These are phyloP conservation scores for Diplodia corticola DNA, from an alignment of 2,329 filamentous ascomycete genomes.

Conservation along the genomic window DNA sequence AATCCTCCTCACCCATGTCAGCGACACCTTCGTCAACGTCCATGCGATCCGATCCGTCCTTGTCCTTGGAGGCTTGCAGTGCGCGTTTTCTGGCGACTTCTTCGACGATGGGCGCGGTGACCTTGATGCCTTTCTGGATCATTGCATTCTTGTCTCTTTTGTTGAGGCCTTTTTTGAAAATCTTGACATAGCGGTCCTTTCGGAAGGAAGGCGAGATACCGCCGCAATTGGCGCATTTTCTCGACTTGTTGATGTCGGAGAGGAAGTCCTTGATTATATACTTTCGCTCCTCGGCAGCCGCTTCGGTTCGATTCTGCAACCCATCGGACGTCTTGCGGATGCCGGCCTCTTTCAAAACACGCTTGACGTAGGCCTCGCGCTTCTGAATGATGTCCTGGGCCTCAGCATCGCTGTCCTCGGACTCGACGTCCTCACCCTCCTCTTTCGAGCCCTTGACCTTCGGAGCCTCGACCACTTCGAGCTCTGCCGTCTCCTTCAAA, in stretches of 20 bases:
- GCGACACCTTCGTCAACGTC: constrained; percentile 69
- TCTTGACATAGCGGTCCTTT: constrained; percentile 89
- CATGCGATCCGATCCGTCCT: constrained; percentile 48
- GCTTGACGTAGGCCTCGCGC: constrained; percentile 69
- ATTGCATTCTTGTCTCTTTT: constrained; percentile 76
- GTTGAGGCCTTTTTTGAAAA: constrained; percentile 80
- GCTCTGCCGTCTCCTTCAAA: constrained; percentile 63
- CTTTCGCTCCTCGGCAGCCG: constrained; percentile 73
- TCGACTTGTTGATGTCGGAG: constrained; percentile 66
- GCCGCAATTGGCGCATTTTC: constrained; percentile 67
- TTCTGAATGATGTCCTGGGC: constrained; percentile 58
- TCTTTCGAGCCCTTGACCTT: constrained; percentile 33
- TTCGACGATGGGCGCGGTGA: constrained; percentile 63
- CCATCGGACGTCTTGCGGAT: constrained; percentile 46
- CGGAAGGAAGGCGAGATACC: constrained; percentile 80
- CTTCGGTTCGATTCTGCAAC: constrained; percentile 73
- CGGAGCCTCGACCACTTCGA: constrained; percentile 51
- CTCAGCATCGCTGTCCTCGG: constrained; percentile 61
- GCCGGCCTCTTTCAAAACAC: constrained; percentile 64
- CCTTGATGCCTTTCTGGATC: constrained; percentile 66
- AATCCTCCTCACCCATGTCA: constrained; percentile 51
- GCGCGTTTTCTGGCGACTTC: constrained; percentile 7
- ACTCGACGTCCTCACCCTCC: constrained; percentile 50
- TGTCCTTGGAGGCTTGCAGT: constrained; percentile 40
- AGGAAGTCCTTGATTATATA: constrained; percentile 80